Percentiles rank a stretch among this genome's conserved stretches.
Conservation (phyloP, 371 early-diverging fungal species). For the Nematocida parisii region DNA sequence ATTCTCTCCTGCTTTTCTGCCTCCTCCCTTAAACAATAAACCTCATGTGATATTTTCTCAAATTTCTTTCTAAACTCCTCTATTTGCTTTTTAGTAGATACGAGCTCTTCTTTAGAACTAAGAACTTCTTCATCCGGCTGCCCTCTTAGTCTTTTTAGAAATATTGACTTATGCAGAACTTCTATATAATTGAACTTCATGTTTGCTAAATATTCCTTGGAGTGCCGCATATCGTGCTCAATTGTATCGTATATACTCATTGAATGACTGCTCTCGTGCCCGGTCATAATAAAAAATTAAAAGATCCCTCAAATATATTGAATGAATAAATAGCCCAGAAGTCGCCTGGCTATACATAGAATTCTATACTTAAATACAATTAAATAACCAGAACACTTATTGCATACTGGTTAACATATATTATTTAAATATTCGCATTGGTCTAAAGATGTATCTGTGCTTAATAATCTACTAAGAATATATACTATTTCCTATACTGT, state of each 20-base stretch:
- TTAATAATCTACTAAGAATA: too few species aligned
- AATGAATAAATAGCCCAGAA: too few species aligned
- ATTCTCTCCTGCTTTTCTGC: background rate
- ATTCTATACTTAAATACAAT: too few species aligned
- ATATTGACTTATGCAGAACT: slow-evolving; percentile 48
- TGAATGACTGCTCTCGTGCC: background rate
- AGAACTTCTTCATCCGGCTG: background rate
- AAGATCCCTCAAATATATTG: slow-evolving; percentile 5
- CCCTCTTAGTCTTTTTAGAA: slow-evolving; percentile 37
- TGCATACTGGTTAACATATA: background rate
- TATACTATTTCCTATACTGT: too few species aligned
- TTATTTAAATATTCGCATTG: background rate
- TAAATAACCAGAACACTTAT: too few species aligned
- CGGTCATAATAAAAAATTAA: slow-evolving; percentile 31
- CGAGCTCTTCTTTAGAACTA: slow-evolving; percentile 24
- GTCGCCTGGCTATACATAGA: too few species aligned
- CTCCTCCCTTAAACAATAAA: background rate
- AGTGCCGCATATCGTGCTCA: slow-evolving; percentile 57
- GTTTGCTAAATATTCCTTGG: slow-evolving; percentile 55
- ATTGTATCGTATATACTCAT: slow-evolving; percentile 48
- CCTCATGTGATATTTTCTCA: slow-evolving; percentile 44
- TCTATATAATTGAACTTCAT: slow-evolving; percentile 58
- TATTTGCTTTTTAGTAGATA: slow-evolving; percentile 15
- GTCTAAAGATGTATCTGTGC: background rate
- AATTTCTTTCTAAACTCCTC: slow-evolving; percentile 17